These are phyloP conservation scores for Beauveria sp. DNA, from an alignment of 2,329 filamentous ascomycete species.

Conservation along the genomic window DNA sequence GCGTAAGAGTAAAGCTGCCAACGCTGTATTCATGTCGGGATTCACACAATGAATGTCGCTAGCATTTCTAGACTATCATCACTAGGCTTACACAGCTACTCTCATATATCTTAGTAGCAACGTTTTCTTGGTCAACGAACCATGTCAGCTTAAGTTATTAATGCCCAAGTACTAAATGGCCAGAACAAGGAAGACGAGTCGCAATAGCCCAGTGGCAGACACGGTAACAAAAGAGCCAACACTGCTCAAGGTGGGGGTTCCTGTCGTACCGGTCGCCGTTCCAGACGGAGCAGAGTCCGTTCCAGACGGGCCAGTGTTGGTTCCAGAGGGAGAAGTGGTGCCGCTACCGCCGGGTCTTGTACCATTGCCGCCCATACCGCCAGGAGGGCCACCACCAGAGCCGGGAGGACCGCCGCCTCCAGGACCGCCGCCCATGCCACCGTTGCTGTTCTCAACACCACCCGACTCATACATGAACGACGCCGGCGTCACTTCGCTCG, in stretches of 20 bases:
- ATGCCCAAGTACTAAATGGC: neutral
- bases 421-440: conserved; percentile 13
- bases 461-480: conserved; percentile 25
- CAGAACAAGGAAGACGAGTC: neutral
- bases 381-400: neutral
- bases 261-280: neutral
- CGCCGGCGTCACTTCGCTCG: conserved; percentile 21
- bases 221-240: neutral
- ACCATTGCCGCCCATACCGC: neutral
- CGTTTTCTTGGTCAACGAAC: no score
- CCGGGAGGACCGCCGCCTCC: conserved; percentile 8
- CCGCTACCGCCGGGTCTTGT: neutral
- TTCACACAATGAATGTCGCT: neutral
- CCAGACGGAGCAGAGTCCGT: neutral
- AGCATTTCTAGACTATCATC: no score
- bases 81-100: no score
- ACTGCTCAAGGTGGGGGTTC: neutral
- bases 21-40: neutral
- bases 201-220: neutral
- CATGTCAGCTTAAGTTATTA: neutral
- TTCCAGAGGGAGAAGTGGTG: neutral
- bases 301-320: neutral
- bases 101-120: no score
- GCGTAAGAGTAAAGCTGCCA: neutral
- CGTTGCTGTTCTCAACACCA: conserved; percentile 23